Conservation (phyloP, 1,139 yeast genomes). For the Debaryomycetaceae sp. region DNA sequence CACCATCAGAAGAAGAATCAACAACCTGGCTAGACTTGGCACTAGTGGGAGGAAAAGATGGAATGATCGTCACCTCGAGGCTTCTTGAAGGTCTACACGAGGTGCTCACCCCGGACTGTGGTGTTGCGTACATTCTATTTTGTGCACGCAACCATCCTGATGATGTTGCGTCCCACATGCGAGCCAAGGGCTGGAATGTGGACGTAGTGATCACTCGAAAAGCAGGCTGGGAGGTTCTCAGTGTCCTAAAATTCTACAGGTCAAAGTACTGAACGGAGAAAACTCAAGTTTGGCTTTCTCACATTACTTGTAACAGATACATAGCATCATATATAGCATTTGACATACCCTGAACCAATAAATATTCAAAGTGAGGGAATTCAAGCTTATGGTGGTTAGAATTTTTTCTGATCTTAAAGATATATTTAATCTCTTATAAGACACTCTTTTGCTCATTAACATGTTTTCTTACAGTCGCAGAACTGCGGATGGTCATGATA, state of each 20-base stretch:
- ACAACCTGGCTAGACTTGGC: slow-evolving; percentile 84
- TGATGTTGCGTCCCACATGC: slow-evolving; percentile 49
- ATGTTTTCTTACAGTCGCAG: slow-evolving; percentile 9
- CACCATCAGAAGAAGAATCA: slow-evolving; percentile 49
- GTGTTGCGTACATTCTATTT: slow-evolving; percentile 78
- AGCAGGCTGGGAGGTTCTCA: slow-evolving; percentile 96
- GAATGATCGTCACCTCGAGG: slow-evolving; percentile 77
- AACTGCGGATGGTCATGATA: slow-evolving; percentile 4
- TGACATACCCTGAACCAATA: background rate
- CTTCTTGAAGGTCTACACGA: slow-evolving; percentile 51
- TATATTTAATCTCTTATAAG: background rate
- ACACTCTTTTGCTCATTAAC: background rate
- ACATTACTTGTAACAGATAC: too few relatives aligned
- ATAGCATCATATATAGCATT: background rate
- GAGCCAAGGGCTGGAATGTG: slow-evolving; percentile 52
- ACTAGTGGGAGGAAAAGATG: slow-evolving; percentile 81
- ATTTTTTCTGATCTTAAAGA: background rate
- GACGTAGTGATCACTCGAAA: slow-evolving; percentile 56
- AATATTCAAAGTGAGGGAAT: too few relatives aligned
- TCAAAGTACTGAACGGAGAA: too few relatives aligned
- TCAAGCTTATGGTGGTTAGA: background rate
- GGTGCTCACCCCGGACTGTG: slow-evolving; percentile 45
- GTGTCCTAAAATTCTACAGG: slow-evolving; percentile 54
- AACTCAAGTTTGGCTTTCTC: too few relatives aligned
- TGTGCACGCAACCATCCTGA: slow-evolving; percentile 87